Base-by-base conservation (phyloP, 371 early-diverging fungal genomes). In the Mucor racemosus region DNA sequence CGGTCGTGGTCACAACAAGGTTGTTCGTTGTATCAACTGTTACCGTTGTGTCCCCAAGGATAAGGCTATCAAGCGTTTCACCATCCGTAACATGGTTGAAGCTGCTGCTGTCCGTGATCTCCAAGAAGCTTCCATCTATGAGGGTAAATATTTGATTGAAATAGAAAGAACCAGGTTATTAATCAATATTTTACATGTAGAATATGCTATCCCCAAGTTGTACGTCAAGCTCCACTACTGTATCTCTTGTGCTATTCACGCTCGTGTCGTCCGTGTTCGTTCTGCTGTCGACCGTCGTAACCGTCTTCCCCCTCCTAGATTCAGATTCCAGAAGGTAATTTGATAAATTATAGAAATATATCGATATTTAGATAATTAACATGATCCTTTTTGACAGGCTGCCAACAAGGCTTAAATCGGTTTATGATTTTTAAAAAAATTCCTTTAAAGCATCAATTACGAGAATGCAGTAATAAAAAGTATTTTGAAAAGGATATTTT, bases 1-100 rank as follows among this genome's bases (percentile, higher is more conserved):
- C 80, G 98, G 98, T 76, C 96, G 99, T 83, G 99, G 99, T 76
- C 96, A 98, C 91, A 92, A 91, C 80, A 92, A 90, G 85, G 89
- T 89, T 76, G 93, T 98, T 81, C 95, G 99, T 80, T 99, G 99
- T 90, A 93, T 94, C 81, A 98, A 99, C 95, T 99, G 99, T 88
- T 91, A 90, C 72, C 93, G 97, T 84, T 93, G 95, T 79, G 94
- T 94, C 72, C 97, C 99, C 73, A 99, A 99, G 86, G 99, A 99
- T 88, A 99, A 99, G 93, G 97, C 99, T 78, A 96, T 99, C 86
- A 98, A 98, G 92, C 92, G 99, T 74, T 96, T 97, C 90, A 88
- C 92, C 73, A 92, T 99, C 86, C 91, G 96, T 78, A 96, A 95
- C 88, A 95, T 99, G 93, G 94, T 99, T 68, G 99, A 99, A 87